These are phyloP conservation scores for Aspergillus fumigatus DNA, from an alignment of 2,329 filamentous ascomycete genomes.

Conservation along the genomic window DNA sequence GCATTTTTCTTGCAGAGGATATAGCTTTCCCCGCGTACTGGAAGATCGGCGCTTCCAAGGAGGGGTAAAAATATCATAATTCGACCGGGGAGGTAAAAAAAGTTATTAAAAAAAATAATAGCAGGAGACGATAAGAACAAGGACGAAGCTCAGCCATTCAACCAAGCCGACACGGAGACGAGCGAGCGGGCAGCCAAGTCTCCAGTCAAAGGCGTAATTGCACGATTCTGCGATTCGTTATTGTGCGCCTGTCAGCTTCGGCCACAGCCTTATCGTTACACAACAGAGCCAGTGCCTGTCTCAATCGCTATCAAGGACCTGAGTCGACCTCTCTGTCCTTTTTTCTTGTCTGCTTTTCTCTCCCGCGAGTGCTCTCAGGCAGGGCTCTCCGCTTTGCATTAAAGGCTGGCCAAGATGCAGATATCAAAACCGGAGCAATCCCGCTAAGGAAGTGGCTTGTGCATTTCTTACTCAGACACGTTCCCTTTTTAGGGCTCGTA, in stretches of 20 bases:
- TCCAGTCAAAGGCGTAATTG: conserved; percentile 8
- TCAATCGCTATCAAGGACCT: conserved; percentile 22
- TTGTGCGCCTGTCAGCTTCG: neutral
- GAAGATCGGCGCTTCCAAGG: conserved; percentile 27
- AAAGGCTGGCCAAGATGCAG: conserved; percentile 41
- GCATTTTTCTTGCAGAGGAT: conserved; percentile 21
- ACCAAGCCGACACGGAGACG: conserved; percentile 1
- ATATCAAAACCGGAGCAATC: conserved; percentile 37
- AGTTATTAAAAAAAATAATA: conserved; percentile 16
- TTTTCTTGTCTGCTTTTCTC: conserved; percentile 18
- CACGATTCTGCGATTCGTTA: neutral
- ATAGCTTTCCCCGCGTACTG: conserved; percentile 33
- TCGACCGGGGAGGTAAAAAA: conserved; percentile 16
- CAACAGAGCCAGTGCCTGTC: conserved; percentile 14
- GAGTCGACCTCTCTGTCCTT: conserved; percentile 5
- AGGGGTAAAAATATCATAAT: conserved; percentile 20
- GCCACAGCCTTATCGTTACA: conserved; percentile 16
- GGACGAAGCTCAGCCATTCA: conserved; percentile 10
- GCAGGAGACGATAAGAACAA: conserved; percentile 9
- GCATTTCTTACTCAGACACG: conserved; percentile 27
- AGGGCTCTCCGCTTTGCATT: conserved; percentile 39
- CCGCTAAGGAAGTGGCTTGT: conserved; percentile 39
- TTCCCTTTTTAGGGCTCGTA: conserved; percentile 27
- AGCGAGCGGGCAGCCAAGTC: conserved; percentile 8
- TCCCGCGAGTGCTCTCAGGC: conserved; percentile 36